Conservation (phyloP, 495 filamentous ascomycete genomes). For the Penicillium silybi region DNA sequence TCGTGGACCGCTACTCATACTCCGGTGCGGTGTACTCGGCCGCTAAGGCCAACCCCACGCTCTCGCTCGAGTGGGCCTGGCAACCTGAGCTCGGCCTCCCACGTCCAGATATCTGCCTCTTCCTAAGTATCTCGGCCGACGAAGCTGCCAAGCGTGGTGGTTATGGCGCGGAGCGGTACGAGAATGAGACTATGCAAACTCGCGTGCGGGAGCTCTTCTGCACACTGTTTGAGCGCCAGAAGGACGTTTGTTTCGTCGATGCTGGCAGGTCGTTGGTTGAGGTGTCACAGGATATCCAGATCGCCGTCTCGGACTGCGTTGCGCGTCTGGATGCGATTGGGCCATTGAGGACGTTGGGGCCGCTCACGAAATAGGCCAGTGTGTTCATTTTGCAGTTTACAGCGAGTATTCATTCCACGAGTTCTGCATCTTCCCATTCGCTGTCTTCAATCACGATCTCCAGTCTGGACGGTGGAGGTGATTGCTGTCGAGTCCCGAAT, state of each 20-base stretch:
- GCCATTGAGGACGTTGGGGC: constrained; percentile 38
- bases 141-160: constrained; percentile 73
- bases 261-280: constrained; percentile 51
- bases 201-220: constrained; percentile 72
- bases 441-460: constrained; percentile 59
- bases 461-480: constrained; percentile 18
- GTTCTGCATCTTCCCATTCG: constrained; percentile 51
- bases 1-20: constrained; percentile 93
- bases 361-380: constrained; percentile 28
- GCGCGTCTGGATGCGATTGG: constrained; percentile 32
- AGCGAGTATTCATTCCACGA: constrained; percentile 39
- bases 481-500: constrained; percentile 10
- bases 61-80: constrained; percentile 73
- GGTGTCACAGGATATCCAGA: constrained; percentile 56
- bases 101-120: constrained; percentile 80
- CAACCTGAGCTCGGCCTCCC: constrained; percentile 85
- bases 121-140: constrained; percentile 72
- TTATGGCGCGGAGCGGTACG: constrained; percentile 85
- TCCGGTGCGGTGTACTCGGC: constrained; percentile 91
- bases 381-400: not conserved
- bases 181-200: constrained; percentile 77
- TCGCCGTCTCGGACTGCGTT: constrained; percentile 49
- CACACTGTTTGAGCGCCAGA: constrained; percentile 37
- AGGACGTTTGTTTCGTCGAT: constrained; percentile 45
- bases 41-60: constrained; percentile 71